Evolutionary conservation across 2,329 filamentous ascomycete species (phyloP).

Genomic region (Diaporthe capsici): DNA sequence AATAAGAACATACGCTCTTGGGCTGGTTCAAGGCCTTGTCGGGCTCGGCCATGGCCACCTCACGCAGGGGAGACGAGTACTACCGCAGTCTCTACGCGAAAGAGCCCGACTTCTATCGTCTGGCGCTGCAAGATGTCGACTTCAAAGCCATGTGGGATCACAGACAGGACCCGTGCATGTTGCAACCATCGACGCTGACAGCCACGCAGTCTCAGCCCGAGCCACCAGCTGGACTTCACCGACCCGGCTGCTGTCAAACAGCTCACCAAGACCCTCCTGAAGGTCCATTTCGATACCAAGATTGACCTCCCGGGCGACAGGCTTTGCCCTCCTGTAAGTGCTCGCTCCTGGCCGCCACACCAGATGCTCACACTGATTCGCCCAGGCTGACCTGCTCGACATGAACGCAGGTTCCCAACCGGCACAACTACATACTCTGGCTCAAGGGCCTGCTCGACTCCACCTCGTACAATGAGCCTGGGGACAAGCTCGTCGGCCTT

Average conservation of each 20-base stretch:
- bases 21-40: neutral
- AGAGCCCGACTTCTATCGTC: slow-evolving; percentile 59
- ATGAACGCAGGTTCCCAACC: slow-evolving; percentile 67
- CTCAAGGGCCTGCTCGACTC: slow-evolving; percentile 85
- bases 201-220: slow-evolving; percentile 51
- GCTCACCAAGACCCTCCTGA: slow-evolving; percentile 84
- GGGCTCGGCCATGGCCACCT: slow-evolving; percentile 28
- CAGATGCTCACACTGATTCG: neutral
- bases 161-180: neutral
- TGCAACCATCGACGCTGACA: slow-evolving; percentile 17
- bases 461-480: slow-evolving; percentile 65
- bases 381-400: slow-evolving; percentile 17
- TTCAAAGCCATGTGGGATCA: slow-evolving; percentile 59
- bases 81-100: slow-evolving; percentile 58
- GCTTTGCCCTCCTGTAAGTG: slow-evolving; percentile 84
- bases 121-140: slow-evolving; percentile 57
- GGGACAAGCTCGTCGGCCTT: slow-evolving; percentile 74
- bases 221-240: slow-evolving; percentile 80
- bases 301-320: slow-evolving; percentile 82
- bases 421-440: slow-evolving; percentile 94
- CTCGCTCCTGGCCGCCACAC: neutral
- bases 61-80: slow-evolving; percentile 45
- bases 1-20: neutral
- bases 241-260: slow-evolving; percentile 83
- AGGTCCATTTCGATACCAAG: slow-evolving; percentile 79